These are phyloP conservation scores for Camelina laxa DNA, from an alignment of 345 rosid genomes.

Conservation along the genomic window DNA sequence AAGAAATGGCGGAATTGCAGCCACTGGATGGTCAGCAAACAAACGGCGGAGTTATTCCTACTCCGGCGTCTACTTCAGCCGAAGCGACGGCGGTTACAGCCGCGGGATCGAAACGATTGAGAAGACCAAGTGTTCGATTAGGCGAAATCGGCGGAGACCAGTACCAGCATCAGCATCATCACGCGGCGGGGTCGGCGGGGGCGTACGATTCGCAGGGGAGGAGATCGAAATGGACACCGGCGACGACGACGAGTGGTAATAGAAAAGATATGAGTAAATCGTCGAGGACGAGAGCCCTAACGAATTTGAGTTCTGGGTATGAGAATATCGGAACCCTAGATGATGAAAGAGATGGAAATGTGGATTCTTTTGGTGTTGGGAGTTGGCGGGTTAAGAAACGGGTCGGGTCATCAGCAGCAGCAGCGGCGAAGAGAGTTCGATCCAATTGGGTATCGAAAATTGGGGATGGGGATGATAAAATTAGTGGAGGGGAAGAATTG, in stretches of 20 bases:
- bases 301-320: conserved; percentile 56
- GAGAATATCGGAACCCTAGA: conserved; percentile 57
- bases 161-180: conserved; percentile 20
- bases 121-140: conserved; percentile 91
- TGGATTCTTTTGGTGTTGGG: conserved; percentile 70
- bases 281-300: conserved; percentile 65
- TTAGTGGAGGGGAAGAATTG: conserved; percentile 54
- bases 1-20: conserved; percentile 32
- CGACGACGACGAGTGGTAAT: conserved; percentile 23
- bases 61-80: conserved; percentile 31
- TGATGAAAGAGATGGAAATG: conserved; percentile 46
- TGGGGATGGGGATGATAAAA: conserved; percentile 55
- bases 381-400: conserved; percentile 67
- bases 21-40: conserved; percentile 19
- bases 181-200: not conserved
- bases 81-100: conserved; percentile 4
- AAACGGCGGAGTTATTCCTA: conserved; percentile 37
- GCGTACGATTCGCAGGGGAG: conserved; percentile 57
- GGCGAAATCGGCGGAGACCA: conserved; percentile 91
- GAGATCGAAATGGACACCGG: conserved; percentile 42
- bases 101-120: conserved; percentile 72
- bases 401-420: conserved; percentile 32
- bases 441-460: conserved; percentile 60
- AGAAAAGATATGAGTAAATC: conserved; percentile 45
- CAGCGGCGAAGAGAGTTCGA: conserved; percentile 51